Evolutionary conservation across 2,329 filamentous ascomycete species (phyloP).

Genomic region (Trichoderma atroviride): DNA sequence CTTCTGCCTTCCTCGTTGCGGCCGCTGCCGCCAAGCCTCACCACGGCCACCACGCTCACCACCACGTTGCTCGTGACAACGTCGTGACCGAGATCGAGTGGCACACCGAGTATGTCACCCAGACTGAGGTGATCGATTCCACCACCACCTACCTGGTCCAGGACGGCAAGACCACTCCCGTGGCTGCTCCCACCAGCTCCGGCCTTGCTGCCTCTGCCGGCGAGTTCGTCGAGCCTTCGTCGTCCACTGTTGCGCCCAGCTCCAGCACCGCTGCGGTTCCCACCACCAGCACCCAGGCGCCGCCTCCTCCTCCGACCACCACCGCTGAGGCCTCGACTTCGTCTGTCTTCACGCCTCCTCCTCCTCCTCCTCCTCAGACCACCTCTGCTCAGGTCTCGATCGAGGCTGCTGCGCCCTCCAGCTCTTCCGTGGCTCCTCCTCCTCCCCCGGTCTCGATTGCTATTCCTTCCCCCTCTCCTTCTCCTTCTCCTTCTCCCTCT

Average conservation of each 20-base stretch:
- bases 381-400: conserved; percentile 31
- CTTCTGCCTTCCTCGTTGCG: conserved; percentile 41
- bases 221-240: conserved; percentile 38
- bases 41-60: conserved; percentile 43
- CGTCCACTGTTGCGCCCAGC: conserved; percentile 32
- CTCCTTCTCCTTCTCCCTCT: conserved; percentile 25
- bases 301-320: conserved; percentile 29
- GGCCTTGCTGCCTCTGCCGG: conserved; percentile 33
- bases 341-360: conserved; percentile 31
- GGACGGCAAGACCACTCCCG: conserved; percentile 37
- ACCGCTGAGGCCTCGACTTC: conserved; percentile 21
- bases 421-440: conserved; percentile 26
- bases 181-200: conserved; percentile 29
- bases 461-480: conserved; percentile 27
- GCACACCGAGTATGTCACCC: conserved; percentile 52
- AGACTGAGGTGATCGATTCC: conserved; percentile 53
- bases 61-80: conserved; percentile 40
- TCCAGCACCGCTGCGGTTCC: conserved; percentile 29
- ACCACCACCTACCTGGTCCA: conserved; percentile 51
- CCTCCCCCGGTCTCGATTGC: conserved; percentile 26
- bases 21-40: conserved; percentile 56
- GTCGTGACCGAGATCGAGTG: conserved; percentile 54
- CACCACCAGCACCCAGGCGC: conserved; percentile 35
- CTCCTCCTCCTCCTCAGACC: conserved; percentile 33
- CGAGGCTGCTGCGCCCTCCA: conserved; percentile 25